phyloP scores from a whole-genome alignment of 2,329 filamentous ascomycete species.

The Orbilia quercus region DNA sequence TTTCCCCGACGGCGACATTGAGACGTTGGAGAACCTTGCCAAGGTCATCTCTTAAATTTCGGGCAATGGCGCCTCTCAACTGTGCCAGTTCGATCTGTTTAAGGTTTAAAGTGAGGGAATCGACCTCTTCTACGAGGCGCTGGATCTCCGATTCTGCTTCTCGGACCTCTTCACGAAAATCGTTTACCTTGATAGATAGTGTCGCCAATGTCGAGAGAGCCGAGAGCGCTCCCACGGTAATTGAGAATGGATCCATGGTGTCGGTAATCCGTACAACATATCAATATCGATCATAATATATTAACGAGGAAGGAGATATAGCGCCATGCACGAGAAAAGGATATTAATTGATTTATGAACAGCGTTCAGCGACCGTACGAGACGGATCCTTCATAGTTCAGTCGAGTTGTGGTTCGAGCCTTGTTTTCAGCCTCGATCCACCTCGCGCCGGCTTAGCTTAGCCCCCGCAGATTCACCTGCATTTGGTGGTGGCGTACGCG shows the following conservation, averaged over 20 bases:
- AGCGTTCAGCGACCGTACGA: too few relatives aligned
- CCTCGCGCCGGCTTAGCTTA: too few relatives aligned
- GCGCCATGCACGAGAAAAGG: too few relatives aligned
- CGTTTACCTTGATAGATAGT: constrained; percentile 17
- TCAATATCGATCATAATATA: too few relatives aligned
- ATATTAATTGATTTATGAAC: too few relatives aligned
- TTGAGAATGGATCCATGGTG: constrained; percentile 7
- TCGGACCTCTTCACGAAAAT: constrained; percentile 8
- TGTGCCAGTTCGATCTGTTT: neutral
- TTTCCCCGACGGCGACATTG: neutral
- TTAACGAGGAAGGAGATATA: too few relatives aligned
- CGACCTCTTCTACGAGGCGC: constrained; percentile 1
- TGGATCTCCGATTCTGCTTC: constrained; percentile 20
- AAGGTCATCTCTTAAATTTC: neutral
- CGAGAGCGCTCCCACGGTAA: constrained; percentile 7
- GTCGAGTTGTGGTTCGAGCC: too few relatives aligned
- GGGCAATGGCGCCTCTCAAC: neutral
- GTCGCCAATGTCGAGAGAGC: neutral
- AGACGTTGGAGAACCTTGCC: constrained; percentile 9
- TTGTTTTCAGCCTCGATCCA: too few relatives aligned
- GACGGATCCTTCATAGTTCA: too few relatives aligned
- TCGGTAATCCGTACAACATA: too few relatives aligned
- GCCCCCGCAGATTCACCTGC: too few relatives aligned
- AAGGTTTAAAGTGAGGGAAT: neutral
- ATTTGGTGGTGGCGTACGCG: too few relatives aligned